A percentile compares a stretch with the other conserved stretches of the same genome.
Conservation (phyloP, 1,284 basidiomycete genomes). For the Retiboletus fuscus region DNA sequence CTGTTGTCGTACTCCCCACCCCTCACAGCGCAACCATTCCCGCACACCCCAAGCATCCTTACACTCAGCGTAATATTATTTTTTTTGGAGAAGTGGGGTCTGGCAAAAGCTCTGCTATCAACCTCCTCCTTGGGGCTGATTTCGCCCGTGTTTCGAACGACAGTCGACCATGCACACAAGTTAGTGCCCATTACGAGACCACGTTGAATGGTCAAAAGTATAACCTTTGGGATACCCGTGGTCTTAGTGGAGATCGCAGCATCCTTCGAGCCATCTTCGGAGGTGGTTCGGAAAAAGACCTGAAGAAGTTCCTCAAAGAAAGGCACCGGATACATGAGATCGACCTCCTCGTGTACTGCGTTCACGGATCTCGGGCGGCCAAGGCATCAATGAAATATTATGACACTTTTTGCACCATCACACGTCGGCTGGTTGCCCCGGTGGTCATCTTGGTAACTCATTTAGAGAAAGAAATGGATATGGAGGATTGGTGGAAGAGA, state of each 20-base stretch:
- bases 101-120: constrained; percentile 48
- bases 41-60: not conserved
- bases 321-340: constrained; percentile 36
- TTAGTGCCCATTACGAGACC: constrained; percentile 26
- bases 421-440: constrained; percentile 42
- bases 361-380: constrained; percentile 41
- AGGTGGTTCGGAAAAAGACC: constrained; percentile 27
- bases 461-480: constrained; percentile 34
- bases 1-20: no score
- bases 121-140: constrained; percentile 37
- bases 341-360: constrained; percentile 47
- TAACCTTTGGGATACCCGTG: constrained; percentile 48
- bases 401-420: constrained; percentile 37
- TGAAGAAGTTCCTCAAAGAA: constrained; percentile 41
- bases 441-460: constrained; percentile 44
- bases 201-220: constrained; percentile 27
- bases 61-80: constrained; percentile 33
- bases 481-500: constrained; percentile 47
- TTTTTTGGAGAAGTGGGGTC: constrained; percentile 46
- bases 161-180: constrained; percentile 40
- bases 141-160: constrained; percentile 36
- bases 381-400: constrained; percentile 38
- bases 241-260: constrained; percentile 35
- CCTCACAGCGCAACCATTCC: no score
- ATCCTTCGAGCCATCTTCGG: constrained; percentile 29